Evolutionary conservation across 495 filamentous ascomycete genomes (phyloP), one percentile per base, ranked within the genome.

Genomic region (Chaetomium cochliodes): DNA sequence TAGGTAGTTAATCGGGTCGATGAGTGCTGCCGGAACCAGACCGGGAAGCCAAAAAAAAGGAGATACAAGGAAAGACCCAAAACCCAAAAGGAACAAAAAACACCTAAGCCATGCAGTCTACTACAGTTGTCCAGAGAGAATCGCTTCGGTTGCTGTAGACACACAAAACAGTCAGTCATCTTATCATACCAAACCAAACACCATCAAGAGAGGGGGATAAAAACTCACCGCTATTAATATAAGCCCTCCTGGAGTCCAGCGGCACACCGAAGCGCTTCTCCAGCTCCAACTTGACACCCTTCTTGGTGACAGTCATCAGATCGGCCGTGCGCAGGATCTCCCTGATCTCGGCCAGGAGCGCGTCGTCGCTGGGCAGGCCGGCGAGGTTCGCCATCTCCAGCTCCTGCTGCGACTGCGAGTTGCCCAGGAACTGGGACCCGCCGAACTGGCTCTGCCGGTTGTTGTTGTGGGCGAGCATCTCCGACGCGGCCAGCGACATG

Each of bases 301-400:
- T 99, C 88, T 99, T 99, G 66, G 96, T 98, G 33, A 98, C 90
- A 12, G 81, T 91, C 94, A 99, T 99, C 70, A 99, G 79, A 80
- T 99, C 96, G 2, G 92, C 92, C 3, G 90, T 92, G 65, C 87
- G 82, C 55, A 99, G 79, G 60, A 99, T 96, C 69, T 97, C 93
- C 47, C 94, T 82, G 62, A 99, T 98, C 82, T 99, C 96, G 1
- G 91, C 88, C 54, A 98, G 79, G 54, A 99, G 81, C 22, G 91
- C 88, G 74, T 99, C 94, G 66, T 99, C 94, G 65, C 79, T 88
- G 1, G 94, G 94, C 69, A 96, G 75, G 20, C 85, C 83, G 22
- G 83, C 81, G 37, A 88, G 71, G 66, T 84, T 88, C 7, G 88
- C 69, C 74, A 93, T 90, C 67, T 90, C 85, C 76, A 94, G 83